Evolutionary conservation across 352 stramenopile species (phyloP), one percentile per base, ranked within the genome.

Genomic region (Phytopythium ostracodes): DNA sequence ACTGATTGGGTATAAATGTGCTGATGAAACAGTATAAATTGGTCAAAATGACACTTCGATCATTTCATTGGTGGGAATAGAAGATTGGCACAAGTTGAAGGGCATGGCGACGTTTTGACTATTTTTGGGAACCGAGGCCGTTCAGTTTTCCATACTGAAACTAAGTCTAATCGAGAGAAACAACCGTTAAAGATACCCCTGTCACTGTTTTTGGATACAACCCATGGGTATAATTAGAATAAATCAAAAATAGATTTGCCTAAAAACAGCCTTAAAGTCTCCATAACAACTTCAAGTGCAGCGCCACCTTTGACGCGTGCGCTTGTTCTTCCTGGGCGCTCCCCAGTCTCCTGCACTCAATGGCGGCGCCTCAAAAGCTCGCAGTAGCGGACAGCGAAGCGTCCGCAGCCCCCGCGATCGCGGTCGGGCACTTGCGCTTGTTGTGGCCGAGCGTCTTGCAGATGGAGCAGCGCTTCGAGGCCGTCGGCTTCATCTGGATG

Each of bases 371-470:
- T 24, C 17, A 54, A 54, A 54, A 52, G 10, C 46, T 24, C 11
- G 22, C 10, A 17, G 46, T 14, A 18, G 46, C 14, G 12, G 46
- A 8, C 14, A 35, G 46, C 46, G 5, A 12, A 5, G 25, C 8
- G 7, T 52, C 24, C 18, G 24, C 22, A 20, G 24, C 22, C 17
- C 67, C 59, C 4, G 60, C 58, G 15, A 70, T 47, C 14, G 65
- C 58, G 4, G 62, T 72, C 20, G 51, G 29, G 56, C 73, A 81
- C 46, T 75, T 73, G 27, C 71, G 63, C 51, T 75, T 75, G 63
- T 81, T 81, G 61, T 81, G 73, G 9, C 71, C 69, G 24, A 76
- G 56, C 24, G 56, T 75, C 60, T 82, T 77, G 62, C 74, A 82
- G 3, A 79, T 56, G 2, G 69, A 82, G 44, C 74, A 82, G 10